Conservation (phyloP, 1,284 basidiomycete genomes). For the Ceraceosorus bombacis region DNA sequence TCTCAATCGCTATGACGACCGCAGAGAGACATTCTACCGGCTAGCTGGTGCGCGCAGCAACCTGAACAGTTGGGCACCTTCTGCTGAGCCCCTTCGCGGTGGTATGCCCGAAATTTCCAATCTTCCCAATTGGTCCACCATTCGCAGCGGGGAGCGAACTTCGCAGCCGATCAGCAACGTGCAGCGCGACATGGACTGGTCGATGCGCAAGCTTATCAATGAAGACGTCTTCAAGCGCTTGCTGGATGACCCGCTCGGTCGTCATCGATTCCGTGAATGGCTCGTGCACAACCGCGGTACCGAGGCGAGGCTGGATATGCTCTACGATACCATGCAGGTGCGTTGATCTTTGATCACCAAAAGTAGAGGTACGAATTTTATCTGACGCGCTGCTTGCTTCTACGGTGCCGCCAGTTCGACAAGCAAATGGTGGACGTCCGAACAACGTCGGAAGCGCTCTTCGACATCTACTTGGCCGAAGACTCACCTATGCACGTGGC, state of each 20-base stretch:
- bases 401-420: not conserved
- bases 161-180: constrained; percentile 14
- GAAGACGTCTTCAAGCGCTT: constrained; percentile 22
- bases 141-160: constrained; percentile 3
- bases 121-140: constrained; percentile 3
- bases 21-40: constrained; percentile 2
- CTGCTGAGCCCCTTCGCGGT: constrained; percentile 3
- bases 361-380: not conserved
- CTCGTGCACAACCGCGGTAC: constrained; percentile 7
- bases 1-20: too few species aligned
- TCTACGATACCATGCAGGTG: constrained; percentile 4
- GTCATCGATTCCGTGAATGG: constrained; percentile 23
- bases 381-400: not conserved
- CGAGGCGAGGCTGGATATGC: constrained; percentile 14
- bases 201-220: constrained; percentile 17
- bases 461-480: constrained; percentile 15
- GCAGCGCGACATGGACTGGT: constrained; percentile 16
- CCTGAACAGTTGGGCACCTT: constrained; percentile 5
- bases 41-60: constrained; percentile 6
- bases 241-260: constrained; percentile 22
- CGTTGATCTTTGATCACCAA: not conserved
- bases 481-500: constrained; percentile 7
- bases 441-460: constrained; percentile 8
- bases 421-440: not conserved
- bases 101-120: constrained; percentile 1